phyloP scores from a whole-genome alignment of 306 rosid species.

The Arachis hypogaea region DNA sequence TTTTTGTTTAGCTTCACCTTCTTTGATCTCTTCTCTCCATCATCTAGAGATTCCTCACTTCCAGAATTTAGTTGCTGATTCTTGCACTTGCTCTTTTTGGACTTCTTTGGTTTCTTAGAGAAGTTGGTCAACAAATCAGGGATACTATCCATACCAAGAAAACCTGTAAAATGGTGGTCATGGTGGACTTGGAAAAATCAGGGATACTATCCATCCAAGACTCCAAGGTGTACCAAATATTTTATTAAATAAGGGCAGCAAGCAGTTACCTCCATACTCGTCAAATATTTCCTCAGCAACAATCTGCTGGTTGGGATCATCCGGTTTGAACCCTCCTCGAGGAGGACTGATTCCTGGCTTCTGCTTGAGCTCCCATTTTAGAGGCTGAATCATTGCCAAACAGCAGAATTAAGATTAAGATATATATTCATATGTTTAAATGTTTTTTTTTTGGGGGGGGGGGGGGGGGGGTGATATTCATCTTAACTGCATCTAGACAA shows the following conservation, averaged over 20 bases:
- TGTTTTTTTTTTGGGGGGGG: not conserved
- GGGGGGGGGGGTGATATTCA: not conserved
- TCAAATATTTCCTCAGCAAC: slow-evolving; percentile 95
- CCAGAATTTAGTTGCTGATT: slow-evolving; percentile 44
- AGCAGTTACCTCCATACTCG: slow-evolving; percentile 85
- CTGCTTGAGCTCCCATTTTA: slow-evolving; percentile 99
- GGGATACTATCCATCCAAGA: not conserved
- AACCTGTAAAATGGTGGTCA: slow-evolving; percentile 56
- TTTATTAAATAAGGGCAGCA: slow-evolving; percentile 23
- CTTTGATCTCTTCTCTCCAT: slow-evolving; percentile 51
- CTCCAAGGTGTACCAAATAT: not conserved
- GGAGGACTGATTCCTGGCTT: slow-evolving; percentile 99
- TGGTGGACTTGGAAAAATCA: slow-evolving; percentile 16
- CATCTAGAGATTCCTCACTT: slow-evolving; percentile 49
- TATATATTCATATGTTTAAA: not conserved
- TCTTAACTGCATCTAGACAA: slow-evolving; percentile 23
- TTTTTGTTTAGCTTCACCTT: slow-evolving; percentile 52
- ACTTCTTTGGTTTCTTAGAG: slow-evolving; percentile 73
- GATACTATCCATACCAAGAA: slow-evolving; percentile 66
- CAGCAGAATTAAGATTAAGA: slow-evolving; percentile 25
- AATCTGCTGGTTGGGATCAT: slow-evolving; percentile 98
- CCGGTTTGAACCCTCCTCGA: slow-evolving; percentile 90
- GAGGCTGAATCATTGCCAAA: slow-evolving; percentile 66
- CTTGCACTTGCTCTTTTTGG: slow-evolving; percentile 63
- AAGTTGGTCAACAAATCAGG: slow-evolving; percentile 73